Percentiles rank a stretch among this genome's conserved stretches.
Evolutionary conservation across 2,329 filamentous ascomycete species (phyloP).

Genomic region (Calonectria pseudoreteaudii): DNA sequence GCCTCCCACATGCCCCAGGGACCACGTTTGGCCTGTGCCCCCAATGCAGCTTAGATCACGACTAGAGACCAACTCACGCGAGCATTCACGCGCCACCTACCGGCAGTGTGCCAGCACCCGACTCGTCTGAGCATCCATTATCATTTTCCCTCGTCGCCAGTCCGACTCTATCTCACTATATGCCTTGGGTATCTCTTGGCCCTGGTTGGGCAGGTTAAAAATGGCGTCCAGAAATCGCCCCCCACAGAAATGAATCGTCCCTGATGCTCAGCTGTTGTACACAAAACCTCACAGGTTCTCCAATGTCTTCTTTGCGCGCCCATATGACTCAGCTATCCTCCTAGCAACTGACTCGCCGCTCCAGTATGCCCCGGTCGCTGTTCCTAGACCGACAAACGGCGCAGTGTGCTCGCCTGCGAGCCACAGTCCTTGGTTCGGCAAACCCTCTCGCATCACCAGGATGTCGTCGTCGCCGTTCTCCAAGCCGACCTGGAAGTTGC

Average conservation of each 20-base stretch:
- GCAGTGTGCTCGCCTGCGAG: slow-evolving; percentile 91
- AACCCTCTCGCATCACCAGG: slow-evolving; percentile 69
- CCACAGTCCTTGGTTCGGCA: slow-evolving; percentile 80
- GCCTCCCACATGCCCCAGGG: slow-evolving; percentile 6
- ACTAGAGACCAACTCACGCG: slow-evolving; percentile 33
- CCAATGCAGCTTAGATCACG: slow-evolving; percentile 9
- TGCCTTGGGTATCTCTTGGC: neutral
- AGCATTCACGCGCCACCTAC: slow-evolving; percentile 16
- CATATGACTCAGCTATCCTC: slow-evolving; percentile 70
- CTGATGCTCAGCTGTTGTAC: neutral
- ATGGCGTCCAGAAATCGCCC: neutral
- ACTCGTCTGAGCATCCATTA: neutral
- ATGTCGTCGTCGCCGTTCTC: slow-evolving; percentile 79
- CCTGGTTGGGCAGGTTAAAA: slow-evolving; percentile 4
- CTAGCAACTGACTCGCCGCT: slow-evolving; percentile 83
- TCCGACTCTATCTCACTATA: slow-evolving; percentile 10
- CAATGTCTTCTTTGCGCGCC: slow-evolving; percentile 37
- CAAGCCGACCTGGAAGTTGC: slow-evolving; percentile 85
- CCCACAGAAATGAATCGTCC: slow-evolving; percentile 1
- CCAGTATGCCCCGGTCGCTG: slow-evolving; percentile 92
- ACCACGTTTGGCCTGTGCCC: slow-evolving; percentile 8
- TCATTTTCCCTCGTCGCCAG: slow-evolving; percentile 5
- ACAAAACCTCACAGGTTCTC: slow-evolving; percentile 13
- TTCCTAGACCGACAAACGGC: slow-evolving; percentile 89
- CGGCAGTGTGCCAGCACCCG: neutral